These are phyloP conservation scores for Phytophthora capsici DNA, from an alignment of 352 stramenopile genomes.

Conservation along the genomic window DNA sequence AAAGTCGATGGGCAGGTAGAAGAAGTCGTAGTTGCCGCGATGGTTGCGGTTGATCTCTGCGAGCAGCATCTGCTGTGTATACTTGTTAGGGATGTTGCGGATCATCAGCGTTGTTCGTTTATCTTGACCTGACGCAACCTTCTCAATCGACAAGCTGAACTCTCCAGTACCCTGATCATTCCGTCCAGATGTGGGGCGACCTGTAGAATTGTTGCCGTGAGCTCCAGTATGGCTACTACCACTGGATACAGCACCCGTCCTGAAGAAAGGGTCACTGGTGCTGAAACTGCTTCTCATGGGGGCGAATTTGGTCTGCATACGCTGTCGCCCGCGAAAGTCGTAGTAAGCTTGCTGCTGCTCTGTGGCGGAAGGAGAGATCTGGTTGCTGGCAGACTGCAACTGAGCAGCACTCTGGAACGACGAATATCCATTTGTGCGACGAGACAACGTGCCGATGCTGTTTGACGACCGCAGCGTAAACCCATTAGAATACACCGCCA, in stretches of 20 bases:
- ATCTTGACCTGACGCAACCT: conserved; percentile 89
- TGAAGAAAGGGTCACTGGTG: conserved; percentile 31
- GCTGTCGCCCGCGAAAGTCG: conserved; percentile 28
- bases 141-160: conserved; percentile 81
- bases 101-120: conserved; percentile 99
- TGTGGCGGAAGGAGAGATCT: conserved; percentile 20
- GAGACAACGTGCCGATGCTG: conserved; percentile 25
- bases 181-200: conserved; percentile 36
- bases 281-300: conserved; percentile 33
- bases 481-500: conserved; percentile 26
- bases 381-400: conserved; percentile 34
- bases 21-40: conserved; percentile 97
- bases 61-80: conserved; percentile 99
- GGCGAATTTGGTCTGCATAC: conserved; percentile 29
- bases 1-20: conserved; percentile 99
- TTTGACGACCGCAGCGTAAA: conserved; percentile 27
- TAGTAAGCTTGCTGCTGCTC: conserved; percentile 39
- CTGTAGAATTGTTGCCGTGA: conserved; percentile 14
- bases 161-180: conserved; percentile 75
- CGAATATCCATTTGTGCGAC: conserved; percentile 32
- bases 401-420: conserved; percentile 34
- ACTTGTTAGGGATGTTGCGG: conserved; percentile 99
- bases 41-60: conserved; percentile 95
- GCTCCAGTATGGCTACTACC: conserved; percentile 7
- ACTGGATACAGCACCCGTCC: conserved; percentile 14